These are phyloP conservation scores for Chlamydomonas applanata DNA, from an alignment of 139 green algal species.

Conservation along the genomic window DNA sequence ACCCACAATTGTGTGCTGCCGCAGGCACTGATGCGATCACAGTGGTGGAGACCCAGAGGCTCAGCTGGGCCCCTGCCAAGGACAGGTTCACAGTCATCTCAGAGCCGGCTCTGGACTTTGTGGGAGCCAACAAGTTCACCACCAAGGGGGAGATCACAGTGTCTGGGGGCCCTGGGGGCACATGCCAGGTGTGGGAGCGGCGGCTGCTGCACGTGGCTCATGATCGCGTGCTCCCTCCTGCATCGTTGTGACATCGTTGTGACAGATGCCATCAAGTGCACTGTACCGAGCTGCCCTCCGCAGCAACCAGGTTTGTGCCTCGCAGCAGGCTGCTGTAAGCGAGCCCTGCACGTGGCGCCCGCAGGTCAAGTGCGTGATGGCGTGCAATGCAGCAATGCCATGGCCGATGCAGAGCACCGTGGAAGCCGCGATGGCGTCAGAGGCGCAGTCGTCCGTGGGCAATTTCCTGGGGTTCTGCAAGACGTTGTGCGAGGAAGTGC, in stretches of 20 bases:
- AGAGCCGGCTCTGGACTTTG: not conserved
- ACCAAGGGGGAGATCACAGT: slow-evolving; percentile 6
- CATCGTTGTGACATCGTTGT: too few species aligned
- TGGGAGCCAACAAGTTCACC: slow-evolving; percentile 8
- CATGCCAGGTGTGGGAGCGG: not conserved
- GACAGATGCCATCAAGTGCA: too few species aligned
- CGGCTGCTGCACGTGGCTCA: not conserved
- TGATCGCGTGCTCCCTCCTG: not conserved
- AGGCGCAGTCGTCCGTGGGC: not conserved
- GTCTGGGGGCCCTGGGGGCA: not conserved
- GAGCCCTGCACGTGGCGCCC: too few species aligned
- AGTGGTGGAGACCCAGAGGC: slow-evolving; percentile 1
- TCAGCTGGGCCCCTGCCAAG: not conserved
- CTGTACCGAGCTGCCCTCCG: too few species aligned
- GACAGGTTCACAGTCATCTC: slow-evolving; percentile 5
- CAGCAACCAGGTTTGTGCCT: too few species aligned
- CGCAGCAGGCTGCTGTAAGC: too few species aligned
- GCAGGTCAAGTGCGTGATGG: not conserved
- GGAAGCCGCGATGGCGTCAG: not conserved
- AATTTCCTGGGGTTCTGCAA: slow-evolving; percentile 4
- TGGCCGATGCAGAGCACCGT: slow-evolving; percentile 9
- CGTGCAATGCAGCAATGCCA: not conserved
- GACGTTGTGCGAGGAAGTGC: not conserved
- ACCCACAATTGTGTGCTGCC: not conserved
- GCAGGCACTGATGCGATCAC: slow-evolving; percentile 4